phyloP scores from a whole-genome alignment of 805 yeast species.

The Suhomyces vadensis region DNA sequence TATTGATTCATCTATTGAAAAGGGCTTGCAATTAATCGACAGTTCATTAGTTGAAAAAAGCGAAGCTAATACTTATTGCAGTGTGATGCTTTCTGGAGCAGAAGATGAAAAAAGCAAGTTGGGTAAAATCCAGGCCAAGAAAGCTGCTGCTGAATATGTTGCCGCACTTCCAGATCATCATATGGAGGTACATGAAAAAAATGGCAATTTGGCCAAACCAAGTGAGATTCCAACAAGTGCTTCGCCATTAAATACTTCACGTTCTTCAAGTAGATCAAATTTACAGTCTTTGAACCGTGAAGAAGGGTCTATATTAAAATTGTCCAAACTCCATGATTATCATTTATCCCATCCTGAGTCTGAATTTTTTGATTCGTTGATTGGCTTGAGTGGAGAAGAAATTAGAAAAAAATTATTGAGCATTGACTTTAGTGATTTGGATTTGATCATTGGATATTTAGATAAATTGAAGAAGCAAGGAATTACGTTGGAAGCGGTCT shows the following conservation, averaged over 20 bases:
- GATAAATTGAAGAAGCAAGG: conserved; percentile 34
- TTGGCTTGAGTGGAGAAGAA: conserved; percentile 37
- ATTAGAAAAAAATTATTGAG: conserved; percentile 34
- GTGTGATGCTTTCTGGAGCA: background rate
- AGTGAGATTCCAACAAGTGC: conserved; percentile 10
- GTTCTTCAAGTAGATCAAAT: conserved; percentile 32
- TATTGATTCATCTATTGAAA: conserved; percentile 67
- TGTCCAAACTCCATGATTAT: conserved; percentile 29
- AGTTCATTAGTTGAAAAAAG: conserved; percentile 26
- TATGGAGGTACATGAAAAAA: background rate
- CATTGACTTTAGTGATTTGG: conserved; percentile 35
- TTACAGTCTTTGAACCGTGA: conserved; percentile 37
- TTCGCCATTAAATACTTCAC: conserved; percentile 14
- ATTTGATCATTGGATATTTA: conserved; percentile 33
- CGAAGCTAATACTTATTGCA: conserved; percentile 6
- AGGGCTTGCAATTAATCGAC: conserved; percentile 48
- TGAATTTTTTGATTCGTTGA: conserved; percentile 13
- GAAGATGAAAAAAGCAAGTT: conserved; percentile 5
- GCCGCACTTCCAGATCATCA: background rate
- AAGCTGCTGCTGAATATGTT: background rate
- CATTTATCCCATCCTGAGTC: conserved; percentile 11
- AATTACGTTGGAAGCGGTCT: conserved; percentile 27
- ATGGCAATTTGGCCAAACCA: background rate
- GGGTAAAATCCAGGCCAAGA: background rate
- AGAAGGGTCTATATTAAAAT: conserved; percentile 44